Evolutionary conservation across 139 green algal species (phyloP).

Genomic region (Astrephomene gubernaculifera): DNA sequence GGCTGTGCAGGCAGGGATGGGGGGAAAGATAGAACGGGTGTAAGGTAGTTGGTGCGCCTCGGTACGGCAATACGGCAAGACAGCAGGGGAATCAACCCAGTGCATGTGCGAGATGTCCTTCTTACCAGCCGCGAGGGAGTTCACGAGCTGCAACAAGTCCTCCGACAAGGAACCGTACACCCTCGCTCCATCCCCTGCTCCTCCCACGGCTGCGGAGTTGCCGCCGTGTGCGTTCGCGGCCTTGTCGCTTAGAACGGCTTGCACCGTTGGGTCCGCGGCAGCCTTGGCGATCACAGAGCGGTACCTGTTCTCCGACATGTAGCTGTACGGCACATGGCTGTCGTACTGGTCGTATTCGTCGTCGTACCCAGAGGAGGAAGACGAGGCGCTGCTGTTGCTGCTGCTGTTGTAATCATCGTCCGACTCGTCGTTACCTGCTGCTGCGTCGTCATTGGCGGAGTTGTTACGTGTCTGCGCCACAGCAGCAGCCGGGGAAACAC

Average conservation of each 20-base stretch:
- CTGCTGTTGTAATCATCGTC: background rate
- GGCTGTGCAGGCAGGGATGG: background rate
- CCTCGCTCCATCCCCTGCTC: background rate
- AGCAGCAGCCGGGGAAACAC: too few species aligned
- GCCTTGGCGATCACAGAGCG: background rate
- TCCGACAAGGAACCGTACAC: background rate
- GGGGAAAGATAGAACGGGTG: background rate
- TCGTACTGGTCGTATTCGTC: constrained; percentile 12
- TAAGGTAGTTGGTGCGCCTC: background rate
- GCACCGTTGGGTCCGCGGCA: background rate
- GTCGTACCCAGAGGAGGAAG: background rate
- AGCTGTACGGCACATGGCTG: background rate
- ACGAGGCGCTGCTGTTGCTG: constrained; percentile 13
- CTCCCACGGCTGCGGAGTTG: background rate
- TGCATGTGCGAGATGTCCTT: background rate
- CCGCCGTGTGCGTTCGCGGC: background rate
- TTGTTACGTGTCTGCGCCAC: too few species aligned
- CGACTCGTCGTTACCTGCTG: background rate
- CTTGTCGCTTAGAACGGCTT: background rate
- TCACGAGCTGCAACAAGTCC: background rate
- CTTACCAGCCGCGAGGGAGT: background rate
- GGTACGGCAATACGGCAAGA: background rate
- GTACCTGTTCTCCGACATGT: background rate
- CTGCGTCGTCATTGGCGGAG: too few species aligned
- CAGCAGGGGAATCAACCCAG: background rate